Evolutionary conservation across 306 rosid genomes (phyloP), one percentile per base, ranked within the genome.

Genomic region (Begonia loranthoides): DNA sequence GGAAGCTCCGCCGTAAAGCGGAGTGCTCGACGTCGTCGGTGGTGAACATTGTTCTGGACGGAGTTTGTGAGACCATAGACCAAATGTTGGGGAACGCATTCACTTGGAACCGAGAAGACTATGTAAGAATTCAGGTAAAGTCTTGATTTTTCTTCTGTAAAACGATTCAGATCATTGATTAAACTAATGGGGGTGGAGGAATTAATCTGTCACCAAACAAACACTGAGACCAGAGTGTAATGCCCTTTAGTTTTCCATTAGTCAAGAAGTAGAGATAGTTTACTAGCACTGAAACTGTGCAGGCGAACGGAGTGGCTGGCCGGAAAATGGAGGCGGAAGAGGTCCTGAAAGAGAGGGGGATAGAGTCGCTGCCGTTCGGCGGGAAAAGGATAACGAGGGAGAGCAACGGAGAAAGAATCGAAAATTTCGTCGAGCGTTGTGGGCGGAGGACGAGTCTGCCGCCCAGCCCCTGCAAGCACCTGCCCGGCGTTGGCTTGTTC

Each of bases 351-450:
- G 93, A 84, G 60, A 79, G 75, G 58, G 88, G 93, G 1, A 66
- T 79, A 41, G 95, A 88, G 63, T 76, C 96, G 76, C 67, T 84
- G 49, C 93, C 96, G 50, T 88, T 88, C 79, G 96, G 96, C 74
- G 95, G 96, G 79, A 88, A 88, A 69, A 83, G 93, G 76, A 81
- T 88, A 65, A 63, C 84, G 70, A 75, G 73, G 73, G 96, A 79
- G 69, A 84, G 86, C 15, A 88, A 88, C 82, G 96, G 88, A 49
- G 69, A 75, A 55, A 84, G 93, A 66, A 84, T 87, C 57, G 83
- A 76, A 48, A 51, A 61, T 52, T 81, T 87, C 55, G 94, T 75
- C 45, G 77, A 70, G 52, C 83, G 80, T 43, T 77, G 83, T 10
- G 56, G 78, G 16, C 77, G 77, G 13, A 87, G 72, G 55, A 51